These are phyloP conservation scores for Neofusicoccum kwambonambiense DNA, from an alignment of 2,329 filamentous ascomycete genomes.

Conservation along the genomic window DNA sequence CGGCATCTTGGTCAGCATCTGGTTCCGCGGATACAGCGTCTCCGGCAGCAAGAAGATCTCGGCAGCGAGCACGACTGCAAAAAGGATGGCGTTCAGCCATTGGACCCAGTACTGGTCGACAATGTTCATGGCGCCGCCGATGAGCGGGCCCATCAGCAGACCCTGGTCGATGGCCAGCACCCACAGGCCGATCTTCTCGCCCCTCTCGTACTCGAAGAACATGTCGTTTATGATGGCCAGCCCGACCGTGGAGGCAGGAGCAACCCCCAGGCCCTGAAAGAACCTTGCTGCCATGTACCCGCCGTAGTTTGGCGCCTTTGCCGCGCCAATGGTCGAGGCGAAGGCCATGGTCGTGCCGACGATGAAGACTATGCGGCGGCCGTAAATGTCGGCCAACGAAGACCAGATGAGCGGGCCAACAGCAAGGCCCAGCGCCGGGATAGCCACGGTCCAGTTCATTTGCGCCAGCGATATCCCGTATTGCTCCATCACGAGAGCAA, in stretches of 20 bases:
- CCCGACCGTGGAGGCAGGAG: conserved; percentile 55
- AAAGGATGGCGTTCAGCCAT: conserved; percentile 56
- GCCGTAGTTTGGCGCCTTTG: conserved; percentile 41
- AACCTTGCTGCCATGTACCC: conserved; percentile 60
- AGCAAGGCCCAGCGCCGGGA: conserved; percentile 36
- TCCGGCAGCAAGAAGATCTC: conserved; percentile 55
- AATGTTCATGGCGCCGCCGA: conserved; percentile 54
- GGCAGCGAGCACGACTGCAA: conserved; percentile 48
- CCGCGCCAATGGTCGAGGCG: conserved; percentile 43
- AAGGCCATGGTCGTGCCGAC: conserved; percentile 44
- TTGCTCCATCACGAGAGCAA: conserved; percentile 48
- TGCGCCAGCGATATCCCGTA: conserved; percentile 43
- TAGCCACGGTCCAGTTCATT: conserved; percentile 56
- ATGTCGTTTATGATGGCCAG: conserved; percentile 56
- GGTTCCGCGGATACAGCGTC: conserved; percentile 55
- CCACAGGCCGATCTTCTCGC: conserved; percentile 57
- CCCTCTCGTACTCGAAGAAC: conserved; percentile 58
- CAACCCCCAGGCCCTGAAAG: conserved; percentile 58
- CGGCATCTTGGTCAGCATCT: conserved; percentile 46
- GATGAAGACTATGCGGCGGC: conserved; percentile 48
- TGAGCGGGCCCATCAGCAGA: conserved; percentile 49
- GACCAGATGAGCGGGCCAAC: conserved; percentile 33
- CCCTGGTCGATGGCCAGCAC: conserved; percentile 57
- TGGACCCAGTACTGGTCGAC: conserved; percentile 53
- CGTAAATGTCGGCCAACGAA: conserved; percentile 33